Conservation (phyloP, 805 yeast species). For the Myxozyma vanderwaltii region DNA sequence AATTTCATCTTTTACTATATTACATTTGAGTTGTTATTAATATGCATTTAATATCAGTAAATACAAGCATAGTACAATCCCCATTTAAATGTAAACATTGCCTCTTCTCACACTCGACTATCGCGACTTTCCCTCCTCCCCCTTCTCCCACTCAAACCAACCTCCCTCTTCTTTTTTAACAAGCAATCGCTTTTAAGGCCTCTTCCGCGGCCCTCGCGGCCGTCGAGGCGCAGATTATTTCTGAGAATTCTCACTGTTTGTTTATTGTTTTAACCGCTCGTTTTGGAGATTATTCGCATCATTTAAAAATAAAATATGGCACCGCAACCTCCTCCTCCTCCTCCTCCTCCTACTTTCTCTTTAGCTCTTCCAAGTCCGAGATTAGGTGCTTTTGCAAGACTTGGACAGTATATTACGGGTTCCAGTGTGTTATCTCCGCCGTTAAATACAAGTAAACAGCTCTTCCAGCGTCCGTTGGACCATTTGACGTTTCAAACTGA, state of each 20-base stretch:
- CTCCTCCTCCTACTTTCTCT: too few relatives aligned
- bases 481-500: constrained; percentile 11
- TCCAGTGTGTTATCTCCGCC: constrained; percentile 3
- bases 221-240: constrained; percentile 7
- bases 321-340: not conserved
- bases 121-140: not conserved
- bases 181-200: not conserved
- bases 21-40: too few relatives aligned
- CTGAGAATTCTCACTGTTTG: too few relatives aligned
- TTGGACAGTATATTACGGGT: constrained; percentile 18
- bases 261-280: not conserved
- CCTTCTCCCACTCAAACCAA: not conserved
- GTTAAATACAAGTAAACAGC: not conserved
- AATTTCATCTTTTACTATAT: constrained; percentile 67
- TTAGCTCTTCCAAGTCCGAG: constrained; percentile 4
- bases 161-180: not conserved
- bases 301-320: not conserved
- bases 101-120: too few relatives aligned
- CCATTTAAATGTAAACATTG: too few relatives aligned
- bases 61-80: not conserved
- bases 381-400: constrained; percentile 19
- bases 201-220: constrained; percentile 11
- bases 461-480: constrained; percentile 2
- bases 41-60: not conserved
- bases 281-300: too few relatives aligned